These are phyloP conservation scores for Cucurbitaria berberidis DNA, from an alignment of 2,329 filamentous ascomycete species.

Conservation along the genomic window DNA sequence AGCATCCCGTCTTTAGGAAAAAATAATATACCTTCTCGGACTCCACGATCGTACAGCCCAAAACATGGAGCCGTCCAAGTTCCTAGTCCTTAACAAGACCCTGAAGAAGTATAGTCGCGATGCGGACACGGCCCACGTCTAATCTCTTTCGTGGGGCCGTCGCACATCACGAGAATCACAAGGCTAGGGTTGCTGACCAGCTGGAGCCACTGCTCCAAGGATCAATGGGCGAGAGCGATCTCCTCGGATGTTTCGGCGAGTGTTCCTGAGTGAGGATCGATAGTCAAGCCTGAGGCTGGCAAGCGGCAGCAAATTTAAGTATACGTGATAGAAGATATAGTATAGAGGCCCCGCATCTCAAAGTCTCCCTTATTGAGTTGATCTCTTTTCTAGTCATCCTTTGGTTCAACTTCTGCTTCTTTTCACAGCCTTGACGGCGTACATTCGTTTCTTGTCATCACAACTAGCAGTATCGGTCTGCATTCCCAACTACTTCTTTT, in stretches of 20 bases:
- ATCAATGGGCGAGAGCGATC: neutral
- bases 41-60: neutral
- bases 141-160: slow-evolving; percentile 1
- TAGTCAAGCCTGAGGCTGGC: neutral
- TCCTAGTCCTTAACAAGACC: slow-evolving; percentile 1
- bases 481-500: neutral
- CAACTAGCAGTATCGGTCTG: slow-evolving; percentile 3
- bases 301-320: neutral
- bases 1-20: neutral
- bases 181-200: neutral
- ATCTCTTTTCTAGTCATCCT: neutral
- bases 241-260: slow-evolving; percentile 7
- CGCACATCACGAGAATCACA: slow-evolving; percentile 1
- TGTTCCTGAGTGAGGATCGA: neutral
- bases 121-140: neutral
- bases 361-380: neutral
- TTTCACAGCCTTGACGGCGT: slow-evolving; percentile 23
- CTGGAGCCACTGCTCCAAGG: neutral
- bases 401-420: slow-evolving; percentile 1
- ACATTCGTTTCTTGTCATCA: slow-evolving; percentile 12
- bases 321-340: neutral
- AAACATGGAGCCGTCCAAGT: neutral
- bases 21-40: neutral
- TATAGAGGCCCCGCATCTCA: neutral
- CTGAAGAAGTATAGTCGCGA: neutral